Base-by-base conservation (phyloP, 805 yeast species). In the Candida stauntonica region DNA sequence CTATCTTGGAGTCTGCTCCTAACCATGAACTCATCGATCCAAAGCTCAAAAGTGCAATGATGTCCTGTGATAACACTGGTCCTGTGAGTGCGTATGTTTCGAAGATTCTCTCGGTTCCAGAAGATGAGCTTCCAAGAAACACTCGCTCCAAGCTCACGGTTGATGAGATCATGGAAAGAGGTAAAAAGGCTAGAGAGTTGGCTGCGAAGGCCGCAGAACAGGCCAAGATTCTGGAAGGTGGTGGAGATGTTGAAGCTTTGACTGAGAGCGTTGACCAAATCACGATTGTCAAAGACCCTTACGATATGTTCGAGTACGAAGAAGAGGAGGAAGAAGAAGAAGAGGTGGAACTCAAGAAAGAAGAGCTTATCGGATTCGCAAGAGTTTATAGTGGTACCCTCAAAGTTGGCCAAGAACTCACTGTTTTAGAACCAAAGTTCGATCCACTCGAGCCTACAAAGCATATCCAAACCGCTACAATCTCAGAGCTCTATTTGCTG, bases 361-460 rank as follows among this genome's bases (percentile, higher is more conserved):
- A 89, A 53, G 83, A 77, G 1, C 62, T 91, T 41, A 76, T 93
- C 46, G 99, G 95, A 0, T 86, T 91, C 59, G 80, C 96, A 0
- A 75, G 99, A 54, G 72, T 93, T 0, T 93, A 81, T 56, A 81
- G 95, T 44, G 99, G 99, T 3, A 75, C 87, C 0, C 61, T 93
- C 23, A 62, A 69, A 20, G 75, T 76, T 17, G 97, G 97, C 0
- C 87, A 86, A 53, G 75, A 73, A 35, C 64, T 93, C 11, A 69
- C 81, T 4, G 81, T 89, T 6, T 65, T 91, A 17, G 94, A 93
- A 1, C 99, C 99, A 2, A 83, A 86, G 53, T 91, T 81, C 58
- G 82, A 84, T 54, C 94, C 96, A 0, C 53, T 56, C 11, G 62
- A 68, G 28, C 80, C 80, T 14, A 65, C 60, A 8, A 79, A 80